Conservation (phyloP, 1,284 basidiomycete species). For the Rhodotorula glutinis region DNA sequence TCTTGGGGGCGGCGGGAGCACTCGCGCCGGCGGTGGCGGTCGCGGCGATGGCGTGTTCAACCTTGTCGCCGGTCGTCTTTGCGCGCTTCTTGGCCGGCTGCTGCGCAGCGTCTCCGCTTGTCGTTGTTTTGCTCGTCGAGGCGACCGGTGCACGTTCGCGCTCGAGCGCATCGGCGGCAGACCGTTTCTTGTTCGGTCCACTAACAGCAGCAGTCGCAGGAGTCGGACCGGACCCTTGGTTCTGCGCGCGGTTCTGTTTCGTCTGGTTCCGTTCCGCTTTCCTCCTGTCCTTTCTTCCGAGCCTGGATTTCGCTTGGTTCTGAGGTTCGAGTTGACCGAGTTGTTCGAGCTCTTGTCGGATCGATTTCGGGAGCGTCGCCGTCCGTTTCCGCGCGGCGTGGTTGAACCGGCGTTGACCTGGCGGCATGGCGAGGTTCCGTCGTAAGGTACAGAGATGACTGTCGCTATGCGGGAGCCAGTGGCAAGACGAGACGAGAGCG, state of each 20-base stretch:
- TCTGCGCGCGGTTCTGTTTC: constrained; percentile 59
- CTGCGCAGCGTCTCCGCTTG: not conserved
- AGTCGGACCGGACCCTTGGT: not conserved
- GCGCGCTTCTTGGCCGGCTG: constrained; percentile 7
- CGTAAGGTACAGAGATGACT: too few species aligned
- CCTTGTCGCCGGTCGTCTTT: not conserved
- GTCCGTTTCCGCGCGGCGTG: constrained; percentile 23
- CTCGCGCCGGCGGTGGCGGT: not conserved
- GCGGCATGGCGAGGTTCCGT: too few species aligned
- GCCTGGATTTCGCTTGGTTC: constrained; percentile 2
- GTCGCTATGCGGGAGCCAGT: too few species aligned
- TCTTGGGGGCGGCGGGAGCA: constrained; percentile 7
- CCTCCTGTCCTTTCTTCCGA: constrained; percentile 60
- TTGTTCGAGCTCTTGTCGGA: constrained; percentile 35
- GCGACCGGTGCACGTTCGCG: not conserved
- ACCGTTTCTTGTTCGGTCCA: not conserved
- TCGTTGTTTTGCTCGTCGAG: constrained; percentile 49
- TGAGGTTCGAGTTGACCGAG: constrained; percentile 25
- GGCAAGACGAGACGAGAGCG: too few species aligned
- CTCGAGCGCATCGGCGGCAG: not conserved
- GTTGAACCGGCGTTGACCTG: constrained; percentile 9
- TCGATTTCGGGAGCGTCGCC: constrained; percentile 27
- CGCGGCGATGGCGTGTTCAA: not conserved
- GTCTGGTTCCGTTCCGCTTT: constrained; percentile 60
- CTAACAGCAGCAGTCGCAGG: not conserved